Evolutionary conservation across 768 basidiomycete species (phyloP).

Genomic region (Serendipita indica): DNA sequence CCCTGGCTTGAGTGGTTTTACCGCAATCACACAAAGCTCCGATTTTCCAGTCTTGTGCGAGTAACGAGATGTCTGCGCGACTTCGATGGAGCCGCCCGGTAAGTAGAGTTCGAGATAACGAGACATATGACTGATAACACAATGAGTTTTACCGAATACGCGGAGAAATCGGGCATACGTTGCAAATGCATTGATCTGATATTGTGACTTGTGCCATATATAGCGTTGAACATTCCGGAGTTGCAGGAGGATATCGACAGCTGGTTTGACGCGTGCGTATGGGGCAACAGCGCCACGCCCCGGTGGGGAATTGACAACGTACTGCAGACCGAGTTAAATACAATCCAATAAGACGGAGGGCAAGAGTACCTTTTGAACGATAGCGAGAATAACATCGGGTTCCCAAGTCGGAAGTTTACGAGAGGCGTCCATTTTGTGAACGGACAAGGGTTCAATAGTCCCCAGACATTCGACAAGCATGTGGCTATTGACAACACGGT

Average conservation of each 20-base stretch:
- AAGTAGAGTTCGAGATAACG: slow-evolving; percentile 81
- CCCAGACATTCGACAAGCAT: slow-evolving; percentile 81
- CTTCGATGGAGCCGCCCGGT: slow-evolving; percentile 71
- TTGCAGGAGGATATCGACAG: slow-evolving; percentile 61
- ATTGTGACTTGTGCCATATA: slow-evolving; percentile 57
- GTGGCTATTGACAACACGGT: slow-evolving; percentile 26
- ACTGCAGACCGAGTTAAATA: slow-evolving; percentile 19
- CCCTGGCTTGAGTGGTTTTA: slow-evolving; percentile 50
- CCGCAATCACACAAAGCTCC: slow-evolving; percentile 76
- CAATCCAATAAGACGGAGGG: slow-evolving; percentile 14
- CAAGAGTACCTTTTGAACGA: slow-evolving; percentile 55
- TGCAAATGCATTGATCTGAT: slow-evolving; percentile 82
- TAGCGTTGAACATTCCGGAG: slow-evolving; percentile 64
- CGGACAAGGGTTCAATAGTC: slow-evolving; percentile 62
- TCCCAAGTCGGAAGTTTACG: slow-evolving; percentile 65
- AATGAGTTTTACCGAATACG: slow-evolving; percentile 13
- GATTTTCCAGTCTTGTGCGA: slow-evolving; percentile 79
- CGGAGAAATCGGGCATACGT: slow-evolving; percentile 45
- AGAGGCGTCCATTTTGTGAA: slow-evolving; percentile 80
- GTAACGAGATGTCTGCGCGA: slow-evolving; percentile 78
- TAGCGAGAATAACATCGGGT: slow-evolving; percentile 47
- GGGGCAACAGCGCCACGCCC: slow-evolving; percentile 13
- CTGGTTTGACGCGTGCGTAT: slow-evolving; percentile 39
- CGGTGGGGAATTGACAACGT: slow-evolving; percentile 35
- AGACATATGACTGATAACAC: slow-evolving; percentile 54